phyloP scores from a whole-genome alignment of 257 asterid species.

The Plectranthus barbatus region DNA sequence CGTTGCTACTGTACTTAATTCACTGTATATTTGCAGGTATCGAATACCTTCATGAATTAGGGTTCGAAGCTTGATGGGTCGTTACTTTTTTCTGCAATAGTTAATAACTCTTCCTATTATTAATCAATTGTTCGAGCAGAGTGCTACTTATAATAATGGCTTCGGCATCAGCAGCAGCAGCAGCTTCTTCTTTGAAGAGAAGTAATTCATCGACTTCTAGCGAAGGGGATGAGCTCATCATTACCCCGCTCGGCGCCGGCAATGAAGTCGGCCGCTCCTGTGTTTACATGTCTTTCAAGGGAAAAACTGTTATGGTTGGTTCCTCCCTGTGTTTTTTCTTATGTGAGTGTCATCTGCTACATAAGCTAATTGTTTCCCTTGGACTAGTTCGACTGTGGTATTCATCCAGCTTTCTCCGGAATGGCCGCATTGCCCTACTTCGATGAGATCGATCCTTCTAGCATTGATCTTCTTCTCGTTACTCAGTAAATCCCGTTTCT shows the following conservation, averaged over 20 bases:
- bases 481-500: slow-evolving; percentile 57
- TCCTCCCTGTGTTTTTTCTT: background rate
- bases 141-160: slow-evolving; percentile 35
- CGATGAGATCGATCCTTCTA: slow-evolving; percentile 88
- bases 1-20: background rate
- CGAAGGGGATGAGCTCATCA: slow-evolving; percentile 82
- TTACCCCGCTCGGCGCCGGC: slow-evolving; percentile 94
- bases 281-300: slow-evolving; percentile 82
- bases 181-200: slow-evolving; percentile 43
- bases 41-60: background rate
- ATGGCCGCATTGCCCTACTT: slow-evolving; percentile 98
- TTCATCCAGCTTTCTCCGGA: slow-evolving; percentile 94
- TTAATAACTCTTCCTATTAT: background rate
- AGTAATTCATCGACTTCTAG: slow-evolving; percentile 33
- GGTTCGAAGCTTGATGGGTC: background rate
- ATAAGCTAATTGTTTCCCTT: background rate
- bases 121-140: background rate
- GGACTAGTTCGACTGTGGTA: slow-evolving; percentile 85
- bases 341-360: background rate
- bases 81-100: background rate
- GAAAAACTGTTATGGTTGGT: slow-evolving; percentile 69
- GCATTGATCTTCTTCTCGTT: slow-evolving; percentile 78
- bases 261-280: slow-evolving; percentile 98
- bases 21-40: background rate
- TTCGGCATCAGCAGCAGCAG: slow-evolving; percentile 34